Evolutionary conservation across 176 grass and related monocot genomes (phyloP).

Genomic region (Puccinellia tenuiflora): DNA sequence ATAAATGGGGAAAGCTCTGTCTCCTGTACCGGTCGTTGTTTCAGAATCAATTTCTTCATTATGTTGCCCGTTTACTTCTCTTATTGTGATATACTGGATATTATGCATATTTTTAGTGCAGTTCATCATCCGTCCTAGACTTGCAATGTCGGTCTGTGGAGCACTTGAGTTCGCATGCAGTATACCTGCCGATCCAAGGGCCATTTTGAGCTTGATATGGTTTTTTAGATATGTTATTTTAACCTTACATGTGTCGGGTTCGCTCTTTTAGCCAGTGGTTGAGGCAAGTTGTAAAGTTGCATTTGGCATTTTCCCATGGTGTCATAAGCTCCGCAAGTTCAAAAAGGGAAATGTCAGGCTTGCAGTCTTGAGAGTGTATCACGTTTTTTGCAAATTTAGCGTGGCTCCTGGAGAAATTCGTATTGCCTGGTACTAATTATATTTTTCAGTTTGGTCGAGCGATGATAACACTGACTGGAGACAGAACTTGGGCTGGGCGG

Average conservation of each 20-base stretch:
- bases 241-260: neutral
- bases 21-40: neutral
- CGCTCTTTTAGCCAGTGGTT: too few relatives aligned
- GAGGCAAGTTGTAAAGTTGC: too few relatives aligned
- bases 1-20: neutral
- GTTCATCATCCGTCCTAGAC: neutral
- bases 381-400: neutral
- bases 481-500: too few relatives aligned
- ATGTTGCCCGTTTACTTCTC: neutral
- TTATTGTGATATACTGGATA: neutral
- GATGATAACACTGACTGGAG: too few relatives aligned
- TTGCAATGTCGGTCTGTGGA: neutral
- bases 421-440: neutral
- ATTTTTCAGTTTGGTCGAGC: neutral
- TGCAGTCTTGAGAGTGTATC: neutral
- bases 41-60: conserved; percentile 51
- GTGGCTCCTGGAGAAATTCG: neutral
- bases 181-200: neutral
- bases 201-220: neutral
- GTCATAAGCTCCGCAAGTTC: too few relatives aligned
- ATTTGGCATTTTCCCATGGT: neutral
- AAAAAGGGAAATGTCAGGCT: too few relatives aligned
- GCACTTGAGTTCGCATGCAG: neutral
- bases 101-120: neutral
- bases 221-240: neutral